Percentiles rank a stretch among this genome's conserved stretches.
phyloP scores from a whole-genome alignment of 768 basidiomycete species.

The Xerocomellus chrysenteron region DNA sequence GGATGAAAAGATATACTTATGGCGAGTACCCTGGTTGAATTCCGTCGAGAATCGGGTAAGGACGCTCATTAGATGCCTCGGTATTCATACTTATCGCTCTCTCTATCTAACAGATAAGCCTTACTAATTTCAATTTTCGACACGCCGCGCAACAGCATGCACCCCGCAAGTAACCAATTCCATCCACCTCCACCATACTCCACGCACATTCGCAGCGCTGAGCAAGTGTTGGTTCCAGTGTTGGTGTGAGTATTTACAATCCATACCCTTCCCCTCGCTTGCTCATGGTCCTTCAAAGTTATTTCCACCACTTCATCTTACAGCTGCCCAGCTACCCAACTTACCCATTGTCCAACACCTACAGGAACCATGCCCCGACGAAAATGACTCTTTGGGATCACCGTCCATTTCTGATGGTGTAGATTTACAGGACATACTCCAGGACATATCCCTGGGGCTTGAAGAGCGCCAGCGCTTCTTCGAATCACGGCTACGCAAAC shows the following conservation, averaged over 20 bases:
- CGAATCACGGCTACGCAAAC: not conserved
- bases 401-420: not conserved
- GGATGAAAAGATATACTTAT: no score
- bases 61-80: no score
- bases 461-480: constrained; percentile 3
- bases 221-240: not conserved
- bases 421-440: not conserved
- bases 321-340: not conserved
- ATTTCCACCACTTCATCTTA: not conserved
- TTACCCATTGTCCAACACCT: no score
- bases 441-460: not conserved
- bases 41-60: no score
- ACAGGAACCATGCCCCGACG: not conserved
- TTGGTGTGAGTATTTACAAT: no score
- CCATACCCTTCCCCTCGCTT: no score
- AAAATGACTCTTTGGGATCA: not conserved
- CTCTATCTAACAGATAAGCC: not conserved
- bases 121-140: not conserved
- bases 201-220: not conserved
- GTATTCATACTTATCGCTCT: not conserved
- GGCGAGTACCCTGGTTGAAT: no score
- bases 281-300: not conserved
- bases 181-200: not conserved
- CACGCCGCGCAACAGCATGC: not conserved
- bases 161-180: no score